Evolutionary conservation across 228 moss, liverwort and hornwort species (phyloP).

Genomic region (Sphagnum fallax): DNA sequence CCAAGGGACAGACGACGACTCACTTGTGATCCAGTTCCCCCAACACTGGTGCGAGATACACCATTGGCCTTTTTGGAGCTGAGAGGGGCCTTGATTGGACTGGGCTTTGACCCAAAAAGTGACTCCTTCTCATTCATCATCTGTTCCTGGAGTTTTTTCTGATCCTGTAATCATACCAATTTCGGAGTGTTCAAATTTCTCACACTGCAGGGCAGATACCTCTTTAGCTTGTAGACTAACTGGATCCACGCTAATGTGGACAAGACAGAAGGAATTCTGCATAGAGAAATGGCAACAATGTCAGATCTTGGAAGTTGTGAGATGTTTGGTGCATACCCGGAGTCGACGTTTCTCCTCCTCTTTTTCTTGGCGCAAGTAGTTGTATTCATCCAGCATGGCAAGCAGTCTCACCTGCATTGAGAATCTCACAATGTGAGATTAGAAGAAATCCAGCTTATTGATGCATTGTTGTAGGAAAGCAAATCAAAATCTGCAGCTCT

Average conservation of each 20-base stretch:
- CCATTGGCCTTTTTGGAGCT: conserved; percentile 54
- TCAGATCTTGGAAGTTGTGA: neutral
- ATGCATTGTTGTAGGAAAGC: too few relatives aligned
- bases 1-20: conserved; percentile 74
- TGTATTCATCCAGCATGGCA: conserved; percentile 91
- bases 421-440: conserved; percentile 3
- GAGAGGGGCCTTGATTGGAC: conserved; percentile 63
- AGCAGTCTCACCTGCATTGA: conserved; percentile 67
- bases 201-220: conserved; percentile 35
- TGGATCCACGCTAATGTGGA: too few relatives aligned
- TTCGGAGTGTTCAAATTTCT: neutral
- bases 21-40: conserved; percentile 21
- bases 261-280: too few relatives aligned
- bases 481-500: too few relatives aligned
- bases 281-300: too few relatives aligned
- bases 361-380: conserved; percentile 83
- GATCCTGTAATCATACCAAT: conserved; percentile 54
- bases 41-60: conserved; percentile 43
- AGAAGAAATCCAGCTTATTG: neutral
- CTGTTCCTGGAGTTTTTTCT: conserved; percentile 80
- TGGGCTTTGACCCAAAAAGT: conserved; percentile 80
- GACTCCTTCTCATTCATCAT: conserved; percentile 82
- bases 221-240: neutral
- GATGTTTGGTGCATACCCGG: conserved; percentile 32
- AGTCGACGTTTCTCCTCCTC: conserved; percentile 91